These are phyloP conservation scores for Saturnispora galanensis DNA, from an alignment of 805 yeast species.

Conservation along the genomic window DNA sequence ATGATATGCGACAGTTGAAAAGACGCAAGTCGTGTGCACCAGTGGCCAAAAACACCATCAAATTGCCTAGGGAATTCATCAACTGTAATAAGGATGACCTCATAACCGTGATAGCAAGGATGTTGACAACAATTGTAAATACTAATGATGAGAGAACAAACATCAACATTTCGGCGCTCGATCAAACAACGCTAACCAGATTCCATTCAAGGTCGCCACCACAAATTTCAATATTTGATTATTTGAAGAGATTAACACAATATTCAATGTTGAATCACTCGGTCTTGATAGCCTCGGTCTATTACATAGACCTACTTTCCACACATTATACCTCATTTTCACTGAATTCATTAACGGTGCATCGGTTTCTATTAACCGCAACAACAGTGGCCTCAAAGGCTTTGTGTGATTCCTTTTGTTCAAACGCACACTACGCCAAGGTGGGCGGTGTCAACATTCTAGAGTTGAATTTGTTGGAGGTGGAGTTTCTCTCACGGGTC, in stretches of 20 bases:
- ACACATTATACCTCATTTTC: conserved; percentile 72
- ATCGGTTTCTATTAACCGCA: conserved; percentile 80
- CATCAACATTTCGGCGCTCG: conserved; percentile 25
- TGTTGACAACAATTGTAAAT: conserved; percentile 65
- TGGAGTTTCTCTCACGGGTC: conserved; percentile 75
- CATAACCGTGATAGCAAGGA: conserved; percentile 62
- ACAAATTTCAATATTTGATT: conserved; percentile 67
- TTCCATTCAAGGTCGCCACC: conserved; percentile 95
- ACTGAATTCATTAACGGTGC: conserved; percentile 85
- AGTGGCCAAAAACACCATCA: background rate
- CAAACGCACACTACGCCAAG: conserved; percentile 87
- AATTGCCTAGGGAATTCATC: conserved; percentile 44
- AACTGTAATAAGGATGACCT: conserved; percentile 63
- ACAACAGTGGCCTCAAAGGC: conserved; percentile 88
- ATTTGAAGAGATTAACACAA: conserved; percentile 64
- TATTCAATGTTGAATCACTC: conserved; percentile 82
- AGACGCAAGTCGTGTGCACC: conserved; percentile 4
- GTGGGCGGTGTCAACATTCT: conserved; percentile 87
- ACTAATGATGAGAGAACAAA: conserved; percentile 49
- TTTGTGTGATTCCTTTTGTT: conserved; percentile 86
- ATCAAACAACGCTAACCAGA: conserved; percentile 51
- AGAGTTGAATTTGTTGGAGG: conserved; percentile 79
- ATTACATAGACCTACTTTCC: conserved; percentile 79
- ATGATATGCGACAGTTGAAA: conserved; percentile 1
- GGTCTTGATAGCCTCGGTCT: conserved; percentile 71